A percentile compares a stretch with the other conserved stretches of the same genome.
phyloP scores from a whole-genome alignment of 2,329 filamentous ascomycete genomes.

The Coniochaeta ligniaria region DNA sequence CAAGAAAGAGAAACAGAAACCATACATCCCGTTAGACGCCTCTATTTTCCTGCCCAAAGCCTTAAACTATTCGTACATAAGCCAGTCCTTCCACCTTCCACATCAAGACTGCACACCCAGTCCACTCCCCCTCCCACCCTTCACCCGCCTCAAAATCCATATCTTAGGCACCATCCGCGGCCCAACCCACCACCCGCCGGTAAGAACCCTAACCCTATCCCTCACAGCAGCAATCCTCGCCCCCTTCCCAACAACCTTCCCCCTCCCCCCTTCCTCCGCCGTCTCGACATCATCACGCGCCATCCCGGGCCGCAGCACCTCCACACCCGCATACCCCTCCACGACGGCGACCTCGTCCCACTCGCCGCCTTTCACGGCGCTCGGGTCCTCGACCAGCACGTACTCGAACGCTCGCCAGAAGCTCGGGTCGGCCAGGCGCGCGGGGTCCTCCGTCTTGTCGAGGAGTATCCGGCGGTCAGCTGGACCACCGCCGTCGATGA shows the following conservation, averaged over 20 bases:
- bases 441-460: slow-evolving; percentile 56
- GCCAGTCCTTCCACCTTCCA: not conserved
- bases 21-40: not conserved
- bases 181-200: slow-evolving; percentile 59
- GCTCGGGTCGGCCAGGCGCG: slow-evolving; percentile 31
- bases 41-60: not conserved
- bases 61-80: not conserved
- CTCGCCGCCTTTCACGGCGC: slow-evolving; percentile 34
- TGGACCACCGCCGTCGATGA: not conserved
- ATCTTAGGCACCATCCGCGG: slow-evolving; percentile 52
- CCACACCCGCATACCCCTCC: slow-evolving; percentile 50
- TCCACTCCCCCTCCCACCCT: not conserved
- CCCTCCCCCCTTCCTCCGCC: slow-evolving; percentile 13
- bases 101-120: not conserved
- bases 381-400: slow-evolving; percentile 47
- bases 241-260: slow-evolving; percentile 37
- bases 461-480: slow-evolving; percentile 26
- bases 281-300: slow-evolving; percentile 10
- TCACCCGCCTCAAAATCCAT: slow-evolving; percentile 34
- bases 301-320: slow-evolving; percentile 43
- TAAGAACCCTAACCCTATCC: slow-evolving; percentile 33
- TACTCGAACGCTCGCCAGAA: slow-evolving; percentile 64
- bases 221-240: slow-evolving; percentile 29
- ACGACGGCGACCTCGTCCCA: slow-evolving; percentile 54
- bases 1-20: not conserved